Evolutionary conservation across 2,329 filamentous ascomycete species (phyloP), one percentile per base, ranked within the genome.

Genomic region (Tothia fuscella): DNA sequence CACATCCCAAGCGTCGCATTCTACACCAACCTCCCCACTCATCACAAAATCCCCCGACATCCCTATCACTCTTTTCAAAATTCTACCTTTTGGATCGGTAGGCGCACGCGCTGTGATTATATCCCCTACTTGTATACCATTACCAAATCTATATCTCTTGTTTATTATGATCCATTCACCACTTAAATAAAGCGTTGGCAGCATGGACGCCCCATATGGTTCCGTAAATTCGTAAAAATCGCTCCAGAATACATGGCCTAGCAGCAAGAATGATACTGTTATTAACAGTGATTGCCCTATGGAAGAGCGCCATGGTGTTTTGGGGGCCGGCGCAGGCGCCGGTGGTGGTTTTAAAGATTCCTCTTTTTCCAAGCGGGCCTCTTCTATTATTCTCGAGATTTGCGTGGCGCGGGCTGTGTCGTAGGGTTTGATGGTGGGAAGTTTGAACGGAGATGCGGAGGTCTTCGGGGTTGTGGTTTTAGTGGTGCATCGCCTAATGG

Each of bases 121-220:
- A 60, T 98, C 91, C 21, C 91, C 91, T n/a, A 94, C 79, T 38
- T 63, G 55, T 25, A 83, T 60, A 10, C 65, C 68, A 17, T 80
- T 74, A 3, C 89, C 89, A 22, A 75, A 68, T 5, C 80, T 74
- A 59, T 80, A 72, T n/a, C 68, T 64, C 50, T 77, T 77, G 46
- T 77, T 78, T 41, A 84, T 73, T 10, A 88, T 58, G 35, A 89
- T 68, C 59, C 68, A 78, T 54, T 89, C 81, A 43, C 78, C 79
- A n/a, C 26, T 12, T 26, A n/a, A 19, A 16, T 29, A 19, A 16
- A 38, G 2, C 9, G 35, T 44, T 7, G 42, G 42, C 24, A 44
- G 42, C 42, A 44, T 44, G 26, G 24, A 30, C 3, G 4, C 2
- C 5, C 42, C 42, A 2, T 20, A 14, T 5, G 42, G 29, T 13